Evolutionary conservation across 1,284 basidiomycete genomes (phyloP).

Genomic region (Leccinum griseonigrum): DNA sequence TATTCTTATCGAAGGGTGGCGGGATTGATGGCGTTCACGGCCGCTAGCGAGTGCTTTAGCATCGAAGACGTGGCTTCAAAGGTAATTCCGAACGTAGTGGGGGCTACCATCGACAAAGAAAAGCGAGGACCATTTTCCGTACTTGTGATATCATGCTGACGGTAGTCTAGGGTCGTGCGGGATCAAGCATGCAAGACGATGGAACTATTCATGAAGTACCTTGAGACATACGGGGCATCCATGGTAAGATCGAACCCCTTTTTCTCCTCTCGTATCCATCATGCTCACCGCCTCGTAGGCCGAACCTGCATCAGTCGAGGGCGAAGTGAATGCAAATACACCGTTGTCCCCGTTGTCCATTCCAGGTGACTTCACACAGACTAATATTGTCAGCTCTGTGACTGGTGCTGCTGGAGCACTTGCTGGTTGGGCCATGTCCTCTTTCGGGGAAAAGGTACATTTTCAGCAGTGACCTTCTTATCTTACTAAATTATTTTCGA

Average conservation of each 20-base stretch:
- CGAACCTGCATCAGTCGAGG: slow-evolving; percentile 54
- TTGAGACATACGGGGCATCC: slow-evolving; percentile 75
- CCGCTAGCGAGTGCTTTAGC: slow-evolving; percentile 89
- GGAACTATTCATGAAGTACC: slow-evolving; percentile 78
- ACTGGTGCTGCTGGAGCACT: slow-evolving; percentile 88
- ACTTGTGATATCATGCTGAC: slow-evolving; percentile 4
- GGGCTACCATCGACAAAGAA: slow-evolving; percentile 84
- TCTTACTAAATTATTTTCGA: not conserved
- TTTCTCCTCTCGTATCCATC: not conserved
- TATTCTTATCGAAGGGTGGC: slow-evolving; percentile 93
- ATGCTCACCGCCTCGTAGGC: slow-evolving; percentile 46
- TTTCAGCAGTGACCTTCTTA: not conserved
- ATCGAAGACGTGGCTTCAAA: slow-evolving; percentile 85
- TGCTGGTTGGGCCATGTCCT: slow-evolving; percentile 93
- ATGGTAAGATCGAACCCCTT: slow-evolving; percentile 56
- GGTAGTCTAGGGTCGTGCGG: slow-evolving; percentile 67
- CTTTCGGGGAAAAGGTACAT: slow-evolving; percentile 71
- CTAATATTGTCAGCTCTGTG: slow-evolving; percentile 76
- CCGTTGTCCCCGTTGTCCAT: slow-evolving; percentile 33
- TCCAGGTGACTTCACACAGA: slow-evolving; percentile 40
- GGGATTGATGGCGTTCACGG: slow-evolving; percentile 95
- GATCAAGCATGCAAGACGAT: slow-evolving; percentile 94
- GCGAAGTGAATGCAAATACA: slow-evolving; percentile 31
- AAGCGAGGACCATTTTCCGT: slow-evolving; percentile 49
- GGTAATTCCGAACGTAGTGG: slow-evolving; percentile 84